phyloP scores from a whole-genome alignment of 352 stramenopile genomes.

The Thraustochytrium striatum region DNA sequence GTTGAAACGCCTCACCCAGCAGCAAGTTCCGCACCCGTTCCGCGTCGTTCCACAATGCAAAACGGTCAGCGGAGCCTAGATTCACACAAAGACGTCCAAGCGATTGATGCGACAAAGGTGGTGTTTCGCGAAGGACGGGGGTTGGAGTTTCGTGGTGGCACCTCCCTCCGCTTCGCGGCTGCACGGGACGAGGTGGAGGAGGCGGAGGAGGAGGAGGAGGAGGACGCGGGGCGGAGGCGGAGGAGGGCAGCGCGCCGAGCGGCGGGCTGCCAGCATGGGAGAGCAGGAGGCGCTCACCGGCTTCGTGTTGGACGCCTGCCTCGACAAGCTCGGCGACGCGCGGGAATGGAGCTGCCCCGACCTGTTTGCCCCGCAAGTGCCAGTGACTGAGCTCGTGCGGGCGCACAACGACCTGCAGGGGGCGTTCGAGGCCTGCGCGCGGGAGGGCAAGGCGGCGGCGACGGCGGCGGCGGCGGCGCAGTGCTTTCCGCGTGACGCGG shows the following conservation, averaged over 20 bases:
- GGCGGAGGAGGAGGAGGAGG: background rate
- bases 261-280: too few species aligned
- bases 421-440: background rate
- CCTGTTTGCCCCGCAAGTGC: conserved; percentile 28
- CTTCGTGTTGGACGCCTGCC: conserved; percentile 22
- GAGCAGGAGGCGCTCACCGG: background rate
- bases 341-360: background rate
- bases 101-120: too few species aligned
- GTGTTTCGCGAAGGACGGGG: too few species aligned
- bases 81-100: too few species aligned
- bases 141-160: background rate
- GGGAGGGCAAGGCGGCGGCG: background rate
- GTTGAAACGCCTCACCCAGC: too few species aligned
- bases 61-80: too few species aligned
- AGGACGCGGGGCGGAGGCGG: background rate
- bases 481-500: background rate
- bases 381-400: conserved; percentile 3
- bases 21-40: too few species aligned
- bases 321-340: background rate
- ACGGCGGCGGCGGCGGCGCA: background rate
- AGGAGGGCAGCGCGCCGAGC: background rate
- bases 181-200: too few species aligned
- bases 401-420: background rate
- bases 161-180: background rate
- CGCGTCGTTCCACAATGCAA: too few species aligned